Conservation (phyloP, 306 rosid genomes). For the Crotalaria pallida region DNA sequence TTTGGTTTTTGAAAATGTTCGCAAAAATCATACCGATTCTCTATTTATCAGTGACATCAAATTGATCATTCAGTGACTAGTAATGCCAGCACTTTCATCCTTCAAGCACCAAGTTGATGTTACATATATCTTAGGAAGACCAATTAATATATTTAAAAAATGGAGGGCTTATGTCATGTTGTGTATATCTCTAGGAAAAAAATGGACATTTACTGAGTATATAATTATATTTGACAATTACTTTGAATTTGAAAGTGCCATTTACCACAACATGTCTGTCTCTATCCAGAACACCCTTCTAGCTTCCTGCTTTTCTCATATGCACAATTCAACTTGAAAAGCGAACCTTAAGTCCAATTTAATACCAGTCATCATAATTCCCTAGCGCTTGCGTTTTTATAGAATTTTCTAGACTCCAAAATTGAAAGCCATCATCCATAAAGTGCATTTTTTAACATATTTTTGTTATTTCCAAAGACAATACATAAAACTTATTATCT, state of each 20-base stretch:
- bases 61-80: conserved; percentile 7
- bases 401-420: not conserved
- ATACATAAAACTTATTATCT: not conserved
- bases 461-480: not conserved
- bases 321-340: not conserved
- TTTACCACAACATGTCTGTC: not conserved
- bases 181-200: not conserved
- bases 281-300: not conserved
- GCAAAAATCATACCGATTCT: not conserved
- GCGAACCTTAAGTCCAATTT: not conserved
- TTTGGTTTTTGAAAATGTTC: not conserved
- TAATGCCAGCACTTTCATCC: not conserved
- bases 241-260: not conserved
- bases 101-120: not conserved
- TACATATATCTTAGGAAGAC: not conserved
- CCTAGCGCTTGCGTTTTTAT: not conserved
- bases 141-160: not conserved
- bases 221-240: not conserved
- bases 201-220: not conserved
- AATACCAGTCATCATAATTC: not conserved
- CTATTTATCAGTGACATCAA: not conserved
- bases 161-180: not conserved
- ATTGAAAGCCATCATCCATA: not conserved
- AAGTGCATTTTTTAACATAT: not conserved
- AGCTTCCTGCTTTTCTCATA: not conserved